Percentiles rank a stretch among this genome's conserved stretches.
Conservation (phyloP, 192 early-diverging fungal species). For the Coemansia sp. region DNA sequence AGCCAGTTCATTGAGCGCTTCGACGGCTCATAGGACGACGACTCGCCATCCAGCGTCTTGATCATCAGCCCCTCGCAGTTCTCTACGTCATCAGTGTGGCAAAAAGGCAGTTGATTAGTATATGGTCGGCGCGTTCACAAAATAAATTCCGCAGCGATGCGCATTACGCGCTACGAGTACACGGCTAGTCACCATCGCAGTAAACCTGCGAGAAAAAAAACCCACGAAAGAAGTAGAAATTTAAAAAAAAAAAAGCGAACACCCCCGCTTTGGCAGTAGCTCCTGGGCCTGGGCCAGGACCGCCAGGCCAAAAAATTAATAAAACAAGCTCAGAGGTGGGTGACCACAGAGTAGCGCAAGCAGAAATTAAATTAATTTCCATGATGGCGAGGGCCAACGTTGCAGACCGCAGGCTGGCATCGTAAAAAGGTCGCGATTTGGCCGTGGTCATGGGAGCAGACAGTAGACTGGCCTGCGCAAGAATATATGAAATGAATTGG, state of each 20-base stretch:
- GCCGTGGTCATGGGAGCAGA: not conserved
- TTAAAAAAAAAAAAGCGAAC: not conserved
- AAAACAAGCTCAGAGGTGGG: not conserved
- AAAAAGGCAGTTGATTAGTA: conserved; percentile 46
- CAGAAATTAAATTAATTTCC: conserved; percentile 1
- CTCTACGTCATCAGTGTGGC: conserved; percentile 60
- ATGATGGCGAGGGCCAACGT: not conserved
- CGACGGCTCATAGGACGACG: conserved; percentile 92
- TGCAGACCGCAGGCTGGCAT: not conserved
- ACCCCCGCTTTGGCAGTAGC: not conserved
- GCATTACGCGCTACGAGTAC: not conserved
- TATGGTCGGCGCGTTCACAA: conserved; percentile 41
- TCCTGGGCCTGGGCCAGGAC: not conserved
- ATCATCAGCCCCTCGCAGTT: conserved; percentile 99
- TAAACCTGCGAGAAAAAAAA: conserved; percentile 6
- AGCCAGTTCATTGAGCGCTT: conserved; percentile 98
- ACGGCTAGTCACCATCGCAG: conserved; percentile 1
- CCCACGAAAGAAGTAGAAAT: not conserved
- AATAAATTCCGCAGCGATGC: conserved; percentile 17
- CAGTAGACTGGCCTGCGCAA: not conserved
- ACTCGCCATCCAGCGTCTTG: conserved; percentile 85
- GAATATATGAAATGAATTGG: not conserved
- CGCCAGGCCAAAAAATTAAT: conserved; percentile 4
- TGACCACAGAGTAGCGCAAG: not conserved
- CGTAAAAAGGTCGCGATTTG: not conserved